Evolutionary conservation across 2,329 filamentous ascomycete genomes (phyloP).

Genomic region (Chaetoscypha palmicola): DNA sequence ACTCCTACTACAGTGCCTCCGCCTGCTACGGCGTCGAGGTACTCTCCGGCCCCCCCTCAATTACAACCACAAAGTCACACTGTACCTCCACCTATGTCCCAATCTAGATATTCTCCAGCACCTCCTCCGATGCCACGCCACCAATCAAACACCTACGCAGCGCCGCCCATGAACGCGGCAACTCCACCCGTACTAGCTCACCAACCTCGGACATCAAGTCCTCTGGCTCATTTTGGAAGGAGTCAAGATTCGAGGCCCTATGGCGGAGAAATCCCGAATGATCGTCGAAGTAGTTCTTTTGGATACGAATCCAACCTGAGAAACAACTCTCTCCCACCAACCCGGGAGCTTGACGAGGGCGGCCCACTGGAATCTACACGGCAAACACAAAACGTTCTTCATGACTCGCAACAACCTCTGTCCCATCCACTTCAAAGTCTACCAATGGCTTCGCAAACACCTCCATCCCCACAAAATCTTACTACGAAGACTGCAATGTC

Average conservation of each 20-base stretch:
- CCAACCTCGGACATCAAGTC: slow-evolving; percentile 58
- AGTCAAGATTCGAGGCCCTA: slow-evolving; percentile 21
- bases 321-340: slow-evolving; percentile 47
- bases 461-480: slow-evolving; percentile 39
- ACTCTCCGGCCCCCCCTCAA: slow-evolving; percentile 49
- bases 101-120: slow-evolving; percentile 37
- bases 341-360: slow-evolving; percentile 56
- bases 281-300: slow-evolving; percentile 45
- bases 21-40: slow-evolving; percentile 40
- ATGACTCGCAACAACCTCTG: slow-evolving; percentile 18
- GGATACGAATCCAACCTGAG: slow-evolving; percentile 48
- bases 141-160: slow-evolving; percentile 18
- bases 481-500: slow-evolving; percentile 42
- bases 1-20: slow-evolving; percentile 11
- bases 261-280: slow-evolving; percentile 35
- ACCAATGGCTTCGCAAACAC: slow-evolving; percentile 38
- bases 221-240: slow-evolving; percentile 56
- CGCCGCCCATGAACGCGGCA: slow-evolving; percentile 31
- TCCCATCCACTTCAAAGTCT: slow-evolving; percentile 30
- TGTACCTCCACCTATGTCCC: slow-evolving; percentile 31
- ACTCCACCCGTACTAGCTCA: slow-evolving; percentile 45
- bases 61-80: slow-evolving; percentile 34
- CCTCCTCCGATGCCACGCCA: slow-evolving; percentile 18
- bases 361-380: slow-evolving; percentile 31
- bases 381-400: slow-evolving; percentile 19